These are phyloP conservation scores for Ophiocordyceps camponoti-floridani DNA, from an alignment of 2,329 filamentous ascomycete genomes.

Conservation along the genomic window DNA sequence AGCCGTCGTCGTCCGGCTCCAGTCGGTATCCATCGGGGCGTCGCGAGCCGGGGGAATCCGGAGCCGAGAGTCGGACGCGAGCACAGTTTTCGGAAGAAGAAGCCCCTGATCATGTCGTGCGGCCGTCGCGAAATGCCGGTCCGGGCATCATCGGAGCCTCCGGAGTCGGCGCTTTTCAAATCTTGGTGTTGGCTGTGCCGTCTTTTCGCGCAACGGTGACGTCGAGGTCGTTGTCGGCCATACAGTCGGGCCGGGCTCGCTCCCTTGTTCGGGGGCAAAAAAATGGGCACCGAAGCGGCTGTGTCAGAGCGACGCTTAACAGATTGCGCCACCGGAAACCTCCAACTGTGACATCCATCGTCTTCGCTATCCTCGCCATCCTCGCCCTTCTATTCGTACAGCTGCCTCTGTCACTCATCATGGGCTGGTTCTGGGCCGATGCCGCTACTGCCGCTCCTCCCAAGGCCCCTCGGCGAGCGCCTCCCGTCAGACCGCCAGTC, in stretches of 20 bases:
- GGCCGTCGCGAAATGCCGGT: constrained; percentile 3
- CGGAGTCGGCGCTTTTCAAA: no score
- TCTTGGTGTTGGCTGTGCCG: no score
- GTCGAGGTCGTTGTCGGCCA: not conserved
- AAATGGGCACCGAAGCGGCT: no score
- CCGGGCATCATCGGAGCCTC: constrained; percentile 6
- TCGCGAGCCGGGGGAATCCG: constrained; percentile 4
- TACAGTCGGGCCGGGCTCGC: no score
- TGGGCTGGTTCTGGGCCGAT: constrained; percentile 51
- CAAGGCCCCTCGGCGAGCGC: constrained; percentile 7
- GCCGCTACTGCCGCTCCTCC: constrained; percentile 14
- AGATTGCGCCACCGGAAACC: not conserved
- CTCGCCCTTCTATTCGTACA: not conserved
- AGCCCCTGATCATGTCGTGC: constrained; percentile 26
- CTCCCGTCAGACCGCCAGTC: constrained; percentile 4
- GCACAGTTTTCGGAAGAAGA: constrained; percentile 24
- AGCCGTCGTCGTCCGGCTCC: constrained; percentile 6
- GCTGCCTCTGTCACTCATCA: constrained; percentile 9
- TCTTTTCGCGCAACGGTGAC: not conserved
- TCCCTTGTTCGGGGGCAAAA: no score
- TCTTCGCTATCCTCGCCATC: not conserved
- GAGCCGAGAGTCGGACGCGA: constrained; percentile 15
- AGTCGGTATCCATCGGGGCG: constrained; percentile 7
- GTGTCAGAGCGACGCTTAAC: no score
- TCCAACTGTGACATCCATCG: not conserved